A percentile compares a stretch with the other conserved stretches of the same genome.
Conservation (phyloP, 2,329 filamentous ascomycete species). For the Fusarium papillatum region DNA sequence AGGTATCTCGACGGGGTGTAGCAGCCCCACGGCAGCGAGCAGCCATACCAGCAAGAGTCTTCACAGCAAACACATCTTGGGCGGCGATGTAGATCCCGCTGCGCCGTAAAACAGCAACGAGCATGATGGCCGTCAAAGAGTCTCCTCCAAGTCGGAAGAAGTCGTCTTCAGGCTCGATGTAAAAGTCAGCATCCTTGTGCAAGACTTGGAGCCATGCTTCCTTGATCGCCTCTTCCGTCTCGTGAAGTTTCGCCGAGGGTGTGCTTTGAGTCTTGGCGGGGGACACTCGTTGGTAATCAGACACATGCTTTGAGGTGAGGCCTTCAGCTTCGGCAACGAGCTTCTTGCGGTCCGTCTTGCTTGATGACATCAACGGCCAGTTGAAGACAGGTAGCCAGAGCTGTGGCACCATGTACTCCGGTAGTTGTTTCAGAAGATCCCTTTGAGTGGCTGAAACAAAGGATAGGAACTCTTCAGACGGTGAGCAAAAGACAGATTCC, state of each 20-base stretch:
- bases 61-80: not conserved
- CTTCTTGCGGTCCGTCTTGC: constrained; percentile 32
- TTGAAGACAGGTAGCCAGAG: constrained; percentile 24
- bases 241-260: constrained; percentile 44
- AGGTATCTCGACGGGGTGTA: not conserved
- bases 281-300: not conserved
- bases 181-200: not conserved
- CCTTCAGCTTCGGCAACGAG: constrained; percentile 10
- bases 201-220: constrained; percentile 5
- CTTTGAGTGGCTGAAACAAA: not conserved
- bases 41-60: not conserved
- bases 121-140: constrained; percentile 28
- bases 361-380: constrained; percentile 28
- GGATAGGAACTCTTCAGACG: not conserved
- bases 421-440: constrained; percentile 12
- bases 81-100: not conserved
- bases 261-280: not conserved
- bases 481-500: not conserved
- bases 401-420: constrained; percentile 34
- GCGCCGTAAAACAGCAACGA: not conserved
- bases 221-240: constrained; percentile 33
- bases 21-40: not conserved
- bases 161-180: constrained; percentile 15
- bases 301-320: constrained; percentile 13
- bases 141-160: constrained; percentile 30